Percentiles rank a stretch among this genome's conserved stretches.
Conservation (phyloP, 208 protist species). For the Acanthamoeba lenticulata region DNA sequence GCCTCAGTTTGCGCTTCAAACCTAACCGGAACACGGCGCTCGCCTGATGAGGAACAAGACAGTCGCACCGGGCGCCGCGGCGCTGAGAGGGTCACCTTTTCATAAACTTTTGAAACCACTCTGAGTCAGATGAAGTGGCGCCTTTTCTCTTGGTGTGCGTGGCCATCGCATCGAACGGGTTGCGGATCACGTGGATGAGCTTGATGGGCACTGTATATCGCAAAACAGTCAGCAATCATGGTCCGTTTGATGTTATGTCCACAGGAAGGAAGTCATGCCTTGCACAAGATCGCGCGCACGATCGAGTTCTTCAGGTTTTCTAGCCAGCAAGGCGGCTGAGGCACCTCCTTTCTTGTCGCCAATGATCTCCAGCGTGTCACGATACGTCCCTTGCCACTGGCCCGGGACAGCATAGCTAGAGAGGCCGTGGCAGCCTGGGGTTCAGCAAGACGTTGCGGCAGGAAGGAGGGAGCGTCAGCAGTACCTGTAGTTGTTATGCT, state of each 20-base stretch:
- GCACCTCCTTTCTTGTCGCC: conserved; percentile 26
- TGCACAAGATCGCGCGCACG: not conserved
- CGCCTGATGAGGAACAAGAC: not conserved
- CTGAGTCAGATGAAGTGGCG: not conserved
- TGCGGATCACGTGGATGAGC: not conserved
- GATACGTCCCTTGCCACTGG: conserved; percentile 5
- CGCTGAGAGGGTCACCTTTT: too few species aligned
- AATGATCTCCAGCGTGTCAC: not conserved
- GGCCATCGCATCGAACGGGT: not conserved
- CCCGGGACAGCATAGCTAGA: not conserved
- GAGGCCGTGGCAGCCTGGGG: not conserved
- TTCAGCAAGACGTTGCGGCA: too few species aligned
- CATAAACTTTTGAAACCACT: conserved; percentile 24
- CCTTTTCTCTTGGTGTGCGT: conserved; percentile 37
- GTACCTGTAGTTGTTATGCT: conserved; percentile 37
- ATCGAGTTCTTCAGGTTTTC: not conserved
- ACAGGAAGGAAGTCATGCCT: not conserved
- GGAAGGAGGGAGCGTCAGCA: not conserved
- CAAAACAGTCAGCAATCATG: not conserved
- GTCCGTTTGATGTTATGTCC: not conserved
- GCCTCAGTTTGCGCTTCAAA: not conserved
- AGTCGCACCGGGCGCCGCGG: not conserved
- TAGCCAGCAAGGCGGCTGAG: not conserved
- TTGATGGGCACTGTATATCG: not conserved
- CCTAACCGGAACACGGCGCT: too few species aligned